Percentiles rank a stretch among this genome's conserved stretches.
These are phyloP conservation scores for Penicillium italicum DNA, from an alignment of 2,329 filamentous ascomycete genomes.

Conservation along the genomic window DNA sequence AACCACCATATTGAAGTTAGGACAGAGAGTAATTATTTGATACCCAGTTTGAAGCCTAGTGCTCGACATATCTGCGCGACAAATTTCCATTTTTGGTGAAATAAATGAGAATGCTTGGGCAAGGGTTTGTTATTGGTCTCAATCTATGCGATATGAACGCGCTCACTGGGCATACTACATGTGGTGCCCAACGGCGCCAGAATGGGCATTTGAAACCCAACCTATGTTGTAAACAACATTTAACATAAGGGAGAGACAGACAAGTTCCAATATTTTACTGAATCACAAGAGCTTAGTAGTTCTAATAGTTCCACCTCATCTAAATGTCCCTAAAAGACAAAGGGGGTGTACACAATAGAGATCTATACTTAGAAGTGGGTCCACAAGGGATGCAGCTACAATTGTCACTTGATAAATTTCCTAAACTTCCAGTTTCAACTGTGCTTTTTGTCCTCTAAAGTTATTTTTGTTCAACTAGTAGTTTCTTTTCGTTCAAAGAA, in stretches of 20 bases:
- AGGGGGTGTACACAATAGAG: constrained; percentile 1
- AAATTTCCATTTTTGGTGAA: not conserved
- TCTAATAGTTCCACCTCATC: not conserved
- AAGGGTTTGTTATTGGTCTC: not conserved
- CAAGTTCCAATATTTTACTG: not conserved
- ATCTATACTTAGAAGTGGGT: constrained; percentile 12
- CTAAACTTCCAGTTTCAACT: not conserved
- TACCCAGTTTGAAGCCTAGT: not conserved
- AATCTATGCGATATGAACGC: not conserved
- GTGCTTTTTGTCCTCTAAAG: not conserved
- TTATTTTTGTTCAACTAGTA: not conserved
- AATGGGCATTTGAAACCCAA: not conserved
- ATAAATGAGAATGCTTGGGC: not conserved
- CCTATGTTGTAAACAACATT: not conserved
- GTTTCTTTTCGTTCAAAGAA: not conserved
- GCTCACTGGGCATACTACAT: not conserved
- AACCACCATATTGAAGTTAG: not conserved
- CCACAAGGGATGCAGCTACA: constrained; percentile 10
- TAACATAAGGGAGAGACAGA: not conserved
- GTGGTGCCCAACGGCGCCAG: not conserved
- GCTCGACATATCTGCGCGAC: not conserved
- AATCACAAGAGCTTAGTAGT: too few species aligned
- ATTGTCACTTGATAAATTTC: constrained; percentile 2
- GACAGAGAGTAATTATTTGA: not conserved
- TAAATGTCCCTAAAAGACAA: constrained; percentile 15